Evolutionary conservation across 306 rosid species (phyloP), one percentile per base, ranked within the genome.

Genomic region (Geum urbanum): DNA sequence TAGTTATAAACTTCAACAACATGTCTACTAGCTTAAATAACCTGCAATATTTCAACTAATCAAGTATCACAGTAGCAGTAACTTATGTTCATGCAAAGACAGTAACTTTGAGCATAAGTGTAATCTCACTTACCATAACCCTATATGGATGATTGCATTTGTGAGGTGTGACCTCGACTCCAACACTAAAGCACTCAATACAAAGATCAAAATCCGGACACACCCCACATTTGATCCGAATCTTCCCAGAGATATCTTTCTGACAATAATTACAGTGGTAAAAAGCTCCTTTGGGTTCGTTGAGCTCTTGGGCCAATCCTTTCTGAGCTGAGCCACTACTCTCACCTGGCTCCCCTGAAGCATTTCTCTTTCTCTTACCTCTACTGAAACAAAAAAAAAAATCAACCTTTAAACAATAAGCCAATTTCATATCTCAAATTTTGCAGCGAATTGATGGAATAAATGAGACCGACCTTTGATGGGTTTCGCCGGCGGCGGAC

Each of bases 201-300:
- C 89, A 85, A 18, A 85, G 84, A 71, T 82, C 86, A 73, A 79
- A 82, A 82, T 82, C 86, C 12, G 84, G 80, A 55, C 89, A 85
- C 63, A 75, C 64, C 10, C 74, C 82, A 74, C 89, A 85, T 67
- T 79, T 82, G 8, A 79, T 79, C 40, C 86, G 75, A 63, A 74
- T 44, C 39, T 49, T 81, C 27, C 89, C 89, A 0, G 84, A 85
- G 4, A 85, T 76, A 76, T 82, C 89, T 51, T 85, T 82, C 72
- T 85, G 69, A 76, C 89, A 85, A 68, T 82, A 85, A 71, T 85
- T 85, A 59, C 89, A 85, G 11, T 82, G 86, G 79, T 85, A 85
- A 45, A 82, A 69, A 66, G 86, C 78, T 10, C 63, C 70, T 82
- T 85, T 82, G 8, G 79, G 75, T 14, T 81, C 84, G 43, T 47